Base-by-base conservation (phyloP, 148 eudicot species). In the Chenopodium suecicum region DNA sequence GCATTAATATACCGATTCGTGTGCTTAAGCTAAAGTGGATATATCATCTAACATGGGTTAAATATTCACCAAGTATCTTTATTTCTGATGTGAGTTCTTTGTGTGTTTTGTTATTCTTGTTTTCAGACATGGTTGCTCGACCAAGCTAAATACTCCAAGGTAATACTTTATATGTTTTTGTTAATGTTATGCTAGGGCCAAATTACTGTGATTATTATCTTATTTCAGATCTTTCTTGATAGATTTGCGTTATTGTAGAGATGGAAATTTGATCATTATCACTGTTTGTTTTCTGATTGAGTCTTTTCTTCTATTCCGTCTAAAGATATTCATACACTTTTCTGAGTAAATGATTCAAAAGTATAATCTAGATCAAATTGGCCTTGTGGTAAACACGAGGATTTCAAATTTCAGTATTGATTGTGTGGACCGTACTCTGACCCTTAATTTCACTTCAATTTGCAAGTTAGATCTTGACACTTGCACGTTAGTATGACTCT, bases 121-220 rank as follows among this genome's bases (percentile, higher is more conserved):
- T 87, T 88, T 79, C 93, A 95, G 98, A 87, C 94, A 12, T 90
- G 96, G 96, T 75, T 93, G 84, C 87, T 95, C 65, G 98, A 93
- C 82, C 85, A 89, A 81, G 92, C 93, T 75, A 93, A 92, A n/a
- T 93, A 95, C 81, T 89, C 92, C 56, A 84, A 95, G 98, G 98
- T 95, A 89, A 81, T 56, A 14, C 62, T 50, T 60, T 27, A 14
- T 7, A 34, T 17, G 37, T 56, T 56, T 14, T 52, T 69, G 7
- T 62, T 46, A 7, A 8, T 41, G n/a, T 58, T 47, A 74, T 48
- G 64, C 58, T 13, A 25, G 70, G 16, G 31, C 16, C 4, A 34
- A 67, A 10, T 41, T 32, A 9, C n/a, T 70, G 2, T 48, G n/a
- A 23, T 66, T 46, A 2, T 25, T 23, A 58, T 78, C 48, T 68